A percentile compares a stretch with the other conserved stretches of the same genome.
Conservation (phyloP, 2,329 filamentous ascomycete species). For the Aspergillus texensis region DNA sequence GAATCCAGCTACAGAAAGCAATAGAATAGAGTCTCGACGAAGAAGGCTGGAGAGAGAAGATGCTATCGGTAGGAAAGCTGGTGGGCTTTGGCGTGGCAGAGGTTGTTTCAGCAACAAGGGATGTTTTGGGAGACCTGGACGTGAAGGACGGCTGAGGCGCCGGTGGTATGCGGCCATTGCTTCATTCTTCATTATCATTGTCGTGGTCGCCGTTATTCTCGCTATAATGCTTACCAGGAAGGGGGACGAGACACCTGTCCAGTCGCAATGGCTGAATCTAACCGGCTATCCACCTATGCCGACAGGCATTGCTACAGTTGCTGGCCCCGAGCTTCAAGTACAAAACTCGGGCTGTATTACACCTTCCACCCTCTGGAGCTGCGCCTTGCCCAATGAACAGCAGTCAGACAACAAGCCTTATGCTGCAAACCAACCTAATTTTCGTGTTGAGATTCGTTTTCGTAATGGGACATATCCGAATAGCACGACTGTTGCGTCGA, state of each 20-base stretch:
- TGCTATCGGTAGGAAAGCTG: constrained; percentile 57
- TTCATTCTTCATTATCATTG: constrained; percentile 54
- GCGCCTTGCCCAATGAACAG: constrained; percentile 76
- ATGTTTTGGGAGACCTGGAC: constrained; percentile 65
- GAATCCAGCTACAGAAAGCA: constrained; percentile 25
- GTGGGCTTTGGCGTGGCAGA: constrained; percentile 67
- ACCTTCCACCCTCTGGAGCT: constrained; percentile 81
- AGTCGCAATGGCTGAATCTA: constrained; percentile 75
- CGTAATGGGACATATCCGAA: constrained; percentile 59
- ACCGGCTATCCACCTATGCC: constrained; percentile 86
- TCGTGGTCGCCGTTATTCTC: constrained; percentile 62
- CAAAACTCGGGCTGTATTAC: constrained; percentile 70
- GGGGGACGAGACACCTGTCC: constrained; percentile 44
- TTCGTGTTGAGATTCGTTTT: constrained; percentile 74
- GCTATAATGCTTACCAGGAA: constrained; percentile 58
- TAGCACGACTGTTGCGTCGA: constrained; percentile 60
- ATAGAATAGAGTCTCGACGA: constrained; percentile 55
- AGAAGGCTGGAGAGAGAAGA: constrained; percentile 69
- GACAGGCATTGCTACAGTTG: constrained; percentile 77
- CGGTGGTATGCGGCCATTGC: constrained; percentile 61
- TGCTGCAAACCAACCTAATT: constrained; percentile 70
- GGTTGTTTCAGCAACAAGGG: constrained; percentile 65
- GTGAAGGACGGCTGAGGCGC: constrained; percentile 65
- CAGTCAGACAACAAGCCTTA: constrained; percentile 67
- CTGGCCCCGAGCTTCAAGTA: constrained; percentile 68